These are phyloP conservation scores for Podila minutissima DNA, from an alignment of 192 early-diverging fungal species.

Conservation along the genomic window DNA sequence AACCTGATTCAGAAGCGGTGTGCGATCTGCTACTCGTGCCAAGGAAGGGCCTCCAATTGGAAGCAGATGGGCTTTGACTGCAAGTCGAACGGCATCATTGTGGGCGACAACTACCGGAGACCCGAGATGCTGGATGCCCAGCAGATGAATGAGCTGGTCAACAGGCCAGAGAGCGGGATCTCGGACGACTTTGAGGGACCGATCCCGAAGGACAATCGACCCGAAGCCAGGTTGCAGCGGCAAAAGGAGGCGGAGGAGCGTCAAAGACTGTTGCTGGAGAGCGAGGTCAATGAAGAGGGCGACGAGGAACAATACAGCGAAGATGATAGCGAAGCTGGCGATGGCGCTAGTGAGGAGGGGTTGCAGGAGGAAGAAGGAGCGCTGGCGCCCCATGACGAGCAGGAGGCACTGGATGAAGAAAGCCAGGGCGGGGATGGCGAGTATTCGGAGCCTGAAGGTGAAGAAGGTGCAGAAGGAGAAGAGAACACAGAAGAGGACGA, in stretches of 20 bases:
- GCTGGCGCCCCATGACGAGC: background rate
- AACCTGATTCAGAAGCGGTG: constrained; percentile 52
- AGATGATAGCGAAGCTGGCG: constrained; percentile 1
- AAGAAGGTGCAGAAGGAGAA: background rate
- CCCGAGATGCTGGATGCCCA: constrained; percentile 43
- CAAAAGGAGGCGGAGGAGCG: background rate
- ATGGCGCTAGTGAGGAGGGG: constrained; percentile 4
- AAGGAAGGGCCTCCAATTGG: constrained; percentile 60
- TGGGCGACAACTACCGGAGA: constrained; percentile 48
- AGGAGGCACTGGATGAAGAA: constrained; percentile 4
- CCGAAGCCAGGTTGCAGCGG: constrained; percentile 16
- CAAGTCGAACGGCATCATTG: constrained; percentile 45
- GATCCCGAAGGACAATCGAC: constrained; percentile 28
- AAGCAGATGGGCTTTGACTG: constrained; percentile 64
- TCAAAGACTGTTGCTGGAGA: background rate
- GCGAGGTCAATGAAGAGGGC: background rate
- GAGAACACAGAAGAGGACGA: constrained; percentile 6
- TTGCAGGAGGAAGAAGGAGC: background rate
- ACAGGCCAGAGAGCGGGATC: constrained; percentile 24
- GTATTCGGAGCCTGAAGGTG: background rate
- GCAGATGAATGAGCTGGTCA: constrained; percentile 48
- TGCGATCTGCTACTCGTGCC: constrained; percentile 62
- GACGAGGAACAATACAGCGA: background rate
- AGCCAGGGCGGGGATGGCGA: background rate
- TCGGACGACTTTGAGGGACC: constrained; percentile 12